Conservation (phyloP, 768 basidiomycete species). For the Auriscalpium microsporum region DNA sequence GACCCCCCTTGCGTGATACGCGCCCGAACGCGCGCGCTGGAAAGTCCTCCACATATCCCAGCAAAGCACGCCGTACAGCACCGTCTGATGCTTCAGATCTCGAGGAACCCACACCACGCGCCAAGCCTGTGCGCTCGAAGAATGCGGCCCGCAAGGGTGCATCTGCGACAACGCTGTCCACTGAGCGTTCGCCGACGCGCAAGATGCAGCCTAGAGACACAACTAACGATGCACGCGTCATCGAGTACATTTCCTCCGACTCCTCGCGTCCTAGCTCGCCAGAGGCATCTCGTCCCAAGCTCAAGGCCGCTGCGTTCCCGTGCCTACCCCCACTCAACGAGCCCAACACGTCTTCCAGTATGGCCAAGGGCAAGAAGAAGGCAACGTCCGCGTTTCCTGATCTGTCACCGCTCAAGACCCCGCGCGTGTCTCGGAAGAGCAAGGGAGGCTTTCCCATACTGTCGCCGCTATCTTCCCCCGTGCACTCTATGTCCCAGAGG, state of each 20-base stretch:
- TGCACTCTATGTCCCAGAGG: neutral
- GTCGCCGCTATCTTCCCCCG: constrained; percentile 14
- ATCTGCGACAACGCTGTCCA: too few relatives aligned
- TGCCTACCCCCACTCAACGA: neutral
- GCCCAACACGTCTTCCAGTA: neutral
- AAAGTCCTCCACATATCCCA: too few relatives aligned
- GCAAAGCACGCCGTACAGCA: too few relatives aligned
- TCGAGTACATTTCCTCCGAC: too few relatives aligned
- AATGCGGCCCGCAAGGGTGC: too few relatives aligned
- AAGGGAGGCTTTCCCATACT: constrained; percentile 6
- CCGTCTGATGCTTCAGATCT: too few relatives aligned
- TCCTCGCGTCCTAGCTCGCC: neutral
- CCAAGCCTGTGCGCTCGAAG: too few relatives aligned
- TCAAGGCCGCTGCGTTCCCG: neutral
- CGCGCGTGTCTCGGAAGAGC: constrained; percentile 1
- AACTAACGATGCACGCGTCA: too few relatives aligned
- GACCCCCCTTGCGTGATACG: neutral
- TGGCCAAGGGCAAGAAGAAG: neutral
- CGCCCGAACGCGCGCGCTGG: neutral
- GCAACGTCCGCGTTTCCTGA: neutral
- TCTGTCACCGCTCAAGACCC: neutral
- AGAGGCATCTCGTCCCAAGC: neutral
- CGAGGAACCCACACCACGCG: too few relatives aligned
- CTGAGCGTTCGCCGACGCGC: too few relatives aligned
- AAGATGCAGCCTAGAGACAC: too few relatives aligned